Evolutionary conservation across 164 flowering plant species (phyloP).

Genomic region (Tinospora cordifolia): DNA sequence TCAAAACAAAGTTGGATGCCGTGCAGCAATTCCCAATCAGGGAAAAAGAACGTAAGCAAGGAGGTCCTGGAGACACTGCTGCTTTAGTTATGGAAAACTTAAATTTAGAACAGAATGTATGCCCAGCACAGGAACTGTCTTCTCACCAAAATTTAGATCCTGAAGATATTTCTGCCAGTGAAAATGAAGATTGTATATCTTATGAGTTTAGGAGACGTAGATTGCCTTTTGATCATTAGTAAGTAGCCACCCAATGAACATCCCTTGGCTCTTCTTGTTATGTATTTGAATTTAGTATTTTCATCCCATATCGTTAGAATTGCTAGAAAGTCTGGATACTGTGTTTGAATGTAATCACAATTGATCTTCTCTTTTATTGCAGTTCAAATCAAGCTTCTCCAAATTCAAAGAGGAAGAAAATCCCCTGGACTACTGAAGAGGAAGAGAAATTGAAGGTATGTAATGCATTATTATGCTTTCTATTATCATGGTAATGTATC

Average conservation of each 20-base stretch:
- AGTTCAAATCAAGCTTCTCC: conserved; percentile 11
- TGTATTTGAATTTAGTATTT: too few relatives aligned
- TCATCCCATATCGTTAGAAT: neutral
- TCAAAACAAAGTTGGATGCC: conserved; percentile 1
- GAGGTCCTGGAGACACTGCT: neutral
- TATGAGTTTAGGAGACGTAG: neutral
- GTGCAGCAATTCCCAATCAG: neutral
- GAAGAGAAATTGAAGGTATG: conserved; percentile 21
- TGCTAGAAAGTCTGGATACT: neutral
- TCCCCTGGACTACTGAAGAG: conserved; percentile 23
- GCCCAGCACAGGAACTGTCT: neutral
- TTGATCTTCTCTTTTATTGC: conserved; percentile 4
- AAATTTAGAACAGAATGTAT: too few relatives aligned
- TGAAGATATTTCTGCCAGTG: neutral
- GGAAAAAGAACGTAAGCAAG: neutral
- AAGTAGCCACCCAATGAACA: conserved; percentile 4
- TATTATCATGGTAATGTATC: neutral
- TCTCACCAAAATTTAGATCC: neutral
- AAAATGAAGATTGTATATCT: conserved; percentile 9
- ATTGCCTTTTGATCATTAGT: conserved; percentile 8
- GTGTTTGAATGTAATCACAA: neutral
- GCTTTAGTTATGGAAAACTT: neutral
- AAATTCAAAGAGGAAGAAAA: conserved; percentile 12
- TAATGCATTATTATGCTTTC: neutral
- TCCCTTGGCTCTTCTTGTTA: neutral